These are phyloP conservation scores for Trypanosoma avium DNA, from an alignment of 208 protist species.

Conservation along the genomic window DNA sequence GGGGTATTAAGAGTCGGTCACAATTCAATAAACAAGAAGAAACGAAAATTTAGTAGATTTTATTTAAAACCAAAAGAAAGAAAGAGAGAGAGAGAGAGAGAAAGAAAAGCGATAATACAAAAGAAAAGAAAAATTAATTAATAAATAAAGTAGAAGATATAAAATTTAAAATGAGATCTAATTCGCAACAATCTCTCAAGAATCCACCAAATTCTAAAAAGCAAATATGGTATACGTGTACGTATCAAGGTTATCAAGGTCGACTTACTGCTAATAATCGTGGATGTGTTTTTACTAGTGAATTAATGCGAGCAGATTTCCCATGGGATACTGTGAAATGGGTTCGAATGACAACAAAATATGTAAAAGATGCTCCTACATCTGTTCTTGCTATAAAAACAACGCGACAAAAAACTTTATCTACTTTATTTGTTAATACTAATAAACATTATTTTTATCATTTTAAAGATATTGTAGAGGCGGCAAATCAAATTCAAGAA, in stretches of 20 bases:
- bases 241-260: conserved; percentile 69
- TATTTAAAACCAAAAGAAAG: too few relatives aligned
- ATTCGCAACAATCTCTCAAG: neutral
- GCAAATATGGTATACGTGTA: conserved; percentile 40
- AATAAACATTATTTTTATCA: conserved; percentile 73
- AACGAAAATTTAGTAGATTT: conserved; percentile 3
- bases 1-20: neutral
- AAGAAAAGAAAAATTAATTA: neutral
- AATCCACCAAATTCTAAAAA: neutral
- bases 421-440: conserved; percentile 15
- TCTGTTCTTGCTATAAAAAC: conserved; percentile 67
- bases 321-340: conserved; percentile 66
- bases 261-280: conserved; percentile 42
- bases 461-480: conserved; percentile 77
- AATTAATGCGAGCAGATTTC: conserved; percentile 54
- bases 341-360: conserved; percentile 62
- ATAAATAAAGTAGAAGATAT: too few relatives aligned
- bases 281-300: conserved; percentile 60
- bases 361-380: conserved; percentile 66
- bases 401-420: conserved; percentile 15
- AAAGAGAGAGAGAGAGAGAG: too few relatives aligned
- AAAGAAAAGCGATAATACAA: neutral
- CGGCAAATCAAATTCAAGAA: conserved; percentile 39
- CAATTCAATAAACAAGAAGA: conserved; percentile 4
- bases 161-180: too few relatives aligned